A percentile compares a stretch with the other conserved stretches of the same genome.
phyloP scores from a whole-genome alignment of 1,284 basidiomycete species.

The Baeospora myosura region DNA sequence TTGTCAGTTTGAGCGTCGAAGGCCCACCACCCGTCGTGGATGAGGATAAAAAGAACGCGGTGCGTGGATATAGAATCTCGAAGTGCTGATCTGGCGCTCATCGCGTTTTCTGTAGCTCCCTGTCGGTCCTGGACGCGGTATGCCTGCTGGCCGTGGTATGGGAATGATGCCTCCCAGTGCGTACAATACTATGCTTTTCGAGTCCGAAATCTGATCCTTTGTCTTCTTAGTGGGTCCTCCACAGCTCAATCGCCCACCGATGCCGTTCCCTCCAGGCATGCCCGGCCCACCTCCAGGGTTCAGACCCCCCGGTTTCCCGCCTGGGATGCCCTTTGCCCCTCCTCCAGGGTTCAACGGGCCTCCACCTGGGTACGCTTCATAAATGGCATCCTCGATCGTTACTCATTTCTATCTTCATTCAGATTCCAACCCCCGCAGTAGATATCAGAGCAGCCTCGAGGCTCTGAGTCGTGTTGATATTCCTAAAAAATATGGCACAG shows the following conservation, averaged over 20 bases:
- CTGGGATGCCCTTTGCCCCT: conserved; percentile 72
- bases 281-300: conserved; percentile 77
- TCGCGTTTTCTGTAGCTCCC: conserved; percentile 52
- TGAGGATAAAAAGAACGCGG: conserved; percentile 78
- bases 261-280: conserved; percentile 86
- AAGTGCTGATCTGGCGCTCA: conserved; percentile 3
- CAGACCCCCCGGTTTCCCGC: conserved; percentile 77
- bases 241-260: conserved; percentile 72
- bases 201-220: conserved; percentile 10
- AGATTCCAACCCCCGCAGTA: conserved; percentile 7
- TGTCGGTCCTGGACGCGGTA: conserved; percentile 87
- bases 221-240: conserved; percentile 50
- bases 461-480: too few relatives aligned
- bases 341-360: conserved; percentile 75
- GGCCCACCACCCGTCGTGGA: conserved; percentile 92
- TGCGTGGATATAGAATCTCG: conserved; percentile 24
- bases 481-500: too few relatives aligned
- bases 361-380: conserved; percentile 85
- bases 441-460: too few relatives aligned
- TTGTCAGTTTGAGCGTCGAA: conserved; percentile 92
- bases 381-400: conserved; percentile 6
- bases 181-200: conserved; percentile 25
- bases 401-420: neutral
- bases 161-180: conserved; percentile 88
- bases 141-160: conserved; percentile 95